These are phyloP conservation scores for Lactuca saligna DNA, from an alignment of 129 eudicot species.

Conservation along the genomic window DNA sequence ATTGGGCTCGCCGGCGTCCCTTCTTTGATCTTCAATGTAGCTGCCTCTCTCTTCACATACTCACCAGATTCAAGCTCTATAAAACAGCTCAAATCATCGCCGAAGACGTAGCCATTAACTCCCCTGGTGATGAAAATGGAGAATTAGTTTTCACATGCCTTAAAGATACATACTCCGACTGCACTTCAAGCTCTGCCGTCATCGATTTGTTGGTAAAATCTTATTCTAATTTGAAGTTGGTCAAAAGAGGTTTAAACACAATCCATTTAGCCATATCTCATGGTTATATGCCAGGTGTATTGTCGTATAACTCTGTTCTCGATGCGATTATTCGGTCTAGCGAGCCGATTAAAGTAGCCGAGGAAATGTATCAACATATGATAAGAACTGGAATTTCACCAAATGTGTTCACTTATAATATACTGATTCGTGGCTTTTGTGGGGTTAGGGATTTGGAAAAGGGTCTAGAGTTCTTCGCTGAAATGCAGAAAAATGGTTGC, in stretches of 20 bases:
- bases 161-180: slow-evolving; percentile 45
- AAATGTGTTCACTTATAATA: slow-evolving; percentile 80
- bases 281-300: slow-evolving; percentile 82
- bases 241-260: slow-evolving; percentile 61
- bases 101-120: slow-evolving; percentile 39
- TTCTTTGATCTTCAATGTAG: slow-evolving; percentile 63
- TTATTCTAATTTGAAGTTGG: slow-evolving; percentile 56
- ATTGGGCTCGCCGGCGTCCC: slow-evolving; percentile 55
- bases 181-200: slow-evolving; percentile 71
- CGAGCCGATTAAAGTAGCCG: slow-evolving; percentile 38
- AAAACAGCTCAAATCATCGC: slow-evolving; percentile 68
- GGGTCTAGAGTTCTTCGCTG: slow-evolving; percentile 48
- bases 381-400: slow-evolving; percentile 49
- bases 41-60: slow-evolving; percentile 64
- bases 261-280: slow-evolving; percentile 51
- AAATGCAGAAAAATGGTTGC: slow-evolving; percentile 72
- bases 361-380: slow-evolving; percentile 57
- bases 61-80: slow-evolving; percentile 76
- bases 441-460: slow-evolving; percentile 44
- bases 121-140: slow-evolving; percentile 31
- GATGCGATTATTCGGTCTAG: slow-evolving; percentile 53
- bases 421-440: slow-evolving; percentile 78
- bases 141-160: slow-evolving; percentile 48
- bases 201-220: slow-evolving; percentile 81
- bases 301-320: slow-evolving; percentile 74